Evolutionary conservation across 2,329 filamentous ascomycete species (phyloP).

Genomic region (Nemania sp.): DNA sequence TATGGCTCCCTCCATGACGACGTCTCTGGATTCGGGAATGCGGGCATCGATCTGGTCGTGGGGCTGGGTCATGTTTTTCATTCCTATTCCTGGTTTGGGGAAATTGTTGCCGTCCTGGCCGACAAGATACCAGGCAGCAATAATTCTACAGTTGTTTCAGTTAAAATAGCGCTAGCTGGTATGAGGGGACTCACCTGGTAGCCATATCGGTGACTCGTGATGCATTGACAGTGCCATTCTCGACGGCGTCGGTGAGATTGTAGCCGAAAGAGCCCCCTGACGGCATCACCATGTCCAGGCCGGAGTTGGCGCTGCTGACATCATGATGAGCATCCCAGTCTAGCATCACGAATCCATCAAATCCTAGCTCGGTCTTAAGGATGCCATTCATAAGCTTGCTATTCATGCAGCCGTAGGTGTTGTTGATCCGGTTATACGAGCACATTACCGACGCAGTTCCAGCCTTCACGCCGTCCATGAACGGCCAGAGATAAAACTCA

Average conservation of each 20-base stretch:
- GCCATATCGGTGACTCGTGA: slow-evolving; percentile 79
- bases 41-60: slow-evolving; percentile 56
- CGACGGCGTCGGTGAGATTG: slow-evolving; percentile 75
- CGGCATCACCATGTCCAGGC: slow-evolving; percentile 74
- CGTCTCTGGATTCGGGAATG: slow-evolving; percentile 48
- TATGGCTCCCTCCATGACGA: slow-evolving; percentile 58
- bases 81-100: slow-evolving; percentile 52
- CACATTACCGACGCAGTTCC: slow-evolving; percentile 67
- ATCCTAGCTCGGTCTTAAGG: slow-evolving; percentile 66
- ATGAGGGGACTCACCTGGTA: slow-evolving; percentile 61
- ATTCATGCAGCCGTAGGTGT: slow-evolving; percentile 76
- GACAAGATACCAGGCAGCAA: slow-evolving; percentile 63
- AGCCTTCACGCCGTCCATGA: slow-evolving; percentile 62
- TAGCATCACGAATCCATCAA: slow-evolving; percentile 70
- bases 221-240: slow-evolving; percentile 74
- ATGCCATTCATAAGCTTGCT: slow-evolving; percentile 70
- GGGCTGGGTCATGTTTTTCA: slow-evolving; percentile 63
- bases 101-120: slow-evolving; percentile 55
- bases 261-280: slow-evolving; percentile 60
- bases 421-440: slow-evolving; percentile 73
- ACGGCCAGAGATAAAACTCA: slow-evolving; percentile 69
- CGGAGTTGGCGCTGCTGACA: slow-evolving; percentile 58
- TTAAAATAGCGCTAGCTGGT: slow-evolving; percentile 38
- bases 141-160: slow-evolving; percentile 58
- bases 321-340: slow-evolving; percentile 73